Percentiles rank a stretch among this genome's conserved stretches.
These are phyloP conservation scores for Dothistroma pini DNA, from an alignment of 2,329 filamentous ascomycete species.

Conservation along the genomic window DNA sequence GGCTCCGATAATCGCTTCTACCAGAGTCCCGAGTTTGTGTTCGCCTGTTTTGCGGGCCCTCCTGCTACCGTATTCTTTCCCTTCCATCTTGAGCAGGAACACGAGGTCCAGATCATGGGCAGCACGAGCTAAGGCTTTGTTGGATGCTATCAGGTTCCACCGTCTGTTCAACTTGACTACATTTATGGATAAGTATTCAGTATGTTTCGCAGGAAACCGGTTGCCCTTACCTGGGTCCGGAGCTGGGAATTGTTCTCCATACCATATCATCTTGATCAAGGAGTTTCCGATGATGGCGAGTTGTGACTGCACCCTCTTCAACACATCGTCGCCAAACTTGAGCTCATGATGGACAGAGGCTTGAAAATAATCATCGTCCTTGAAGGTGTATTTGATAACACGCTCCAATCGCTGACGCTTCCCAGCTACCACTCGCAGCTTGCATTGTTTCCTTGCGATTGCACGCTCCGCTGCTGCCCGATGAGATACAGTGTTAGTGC, in stretches of 20 bases:
- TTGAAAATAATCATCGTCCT: background rate
- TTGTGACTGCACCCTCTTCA: background rate
- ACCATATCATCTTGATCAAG: background rate
- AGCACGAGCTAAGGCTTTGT: background rate
- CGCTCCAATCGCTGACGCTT: background rate
- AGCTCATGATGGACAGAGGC: background rate
- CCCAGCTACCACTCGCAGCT: background rate
- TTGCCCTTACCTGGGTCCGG: background rate
- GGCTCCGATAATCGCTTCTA: constrained; percentile 1
- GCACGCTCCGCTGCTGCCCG: background rate
- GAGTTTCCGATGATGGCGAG: constrained; percentile 1
- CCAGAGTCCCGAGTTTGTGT: background rate
- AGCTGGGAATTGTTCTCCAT: background rate
- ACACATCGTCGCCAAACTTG: background rate
- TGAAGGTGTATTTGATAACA: background rate
- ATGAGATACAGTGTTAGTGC: background rate
- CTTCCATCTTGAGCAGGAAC: background rate
- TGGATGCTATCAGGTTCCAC: background rate
- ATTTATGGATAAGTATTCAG: background rate
- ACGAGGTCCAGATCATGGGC: background rate
- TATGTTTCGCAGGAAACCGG: background rate
- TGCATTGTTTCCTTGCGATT: background rate
- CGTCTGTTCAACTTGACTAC: background rate
- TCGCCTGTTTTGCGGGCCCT: background rate
- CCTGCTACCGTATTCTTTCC: background rate